Base-by-base conservation (phyloP, 225 moss, liverwort and hornwort genomes). In the Climacium dendroides region DNA sequence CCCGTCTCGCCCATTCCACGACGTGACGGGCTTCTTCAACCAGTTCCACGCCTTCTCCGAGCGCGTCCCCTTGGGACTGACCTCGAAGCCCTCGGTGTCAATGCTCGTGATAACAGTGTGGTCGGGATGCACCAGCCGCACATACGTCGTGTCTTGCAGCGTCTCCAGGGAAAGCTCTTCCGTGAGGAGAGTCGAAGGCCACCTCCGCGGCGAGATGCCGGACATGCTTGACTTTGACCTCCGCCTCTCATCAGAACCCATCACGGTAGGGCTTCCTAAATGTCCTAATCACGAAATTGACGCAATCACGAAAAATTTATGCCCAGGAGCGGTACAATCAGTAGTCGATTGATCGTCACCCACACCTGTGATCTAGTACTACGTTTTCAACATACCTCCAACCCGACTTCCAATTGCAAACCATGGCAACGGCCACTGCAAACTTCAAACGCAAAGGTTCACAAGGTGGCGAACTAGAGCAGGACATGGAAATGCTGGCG, bases 31-130 rank as follows among this genome's bases (percentile, higher is more conserved):
- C 28, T 45, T 83, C 80, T 80, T 89, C 80, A 89, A 74, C 91
- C 86, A 91, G 22, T 86, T 83, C 89, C 89, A 91, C 57, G 80
- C 80, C 80, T 74, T 81, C 81, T 81, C 90, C 10, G 83, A 82
- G 52, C 86, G 39, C 48, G 89, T 85, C 9, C 65, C 85, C 83
- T 58, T 85, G 12, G 37, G 59, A 20, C 80, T 67, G 35, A 74
- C 80, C 75, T 81, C 85, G 67, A 80, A 80, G 28, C 41, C 82
- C 25, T 25, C 74, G 15, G 8, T 50, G 61, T 62, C 83, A 34
- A 83, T n/a, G 53, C 89, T 60, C 60, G 80, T 14, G 76, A 89
- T 67, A 35, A 74, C 82, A 14, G 80, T 60, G 32, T 79, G 73
- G n/a, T 79, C 86, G 7, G 59, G 37, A 32, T 83, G 84, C 74